Evolutionary conservation across 495 filamentous ascomycete species (phyloP).

Genomic region (Aspergillus kassunensis): DNA sequence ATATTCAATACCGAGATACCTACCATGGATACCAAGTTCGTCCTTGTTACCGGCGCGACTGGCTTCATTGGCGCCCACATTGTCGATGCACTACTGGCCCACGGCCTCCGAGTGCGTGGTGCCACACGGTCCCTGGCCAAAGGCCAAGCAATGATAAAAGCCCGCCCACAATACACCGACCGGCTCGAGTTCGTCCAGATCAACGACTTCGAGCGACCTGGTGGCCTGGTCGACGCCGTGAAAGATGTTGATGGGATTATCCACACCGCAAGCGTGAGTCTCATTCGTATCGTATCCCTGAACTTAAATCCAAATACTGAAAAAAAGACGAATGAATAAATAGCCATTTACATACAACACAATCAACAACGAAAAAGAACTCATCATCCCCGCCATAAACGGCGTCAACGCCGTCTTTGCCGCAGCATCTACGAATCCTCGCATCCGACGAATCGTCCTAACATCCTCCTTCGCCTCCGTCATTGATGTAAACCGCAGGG

Average conservation of each 20-base stretch:
- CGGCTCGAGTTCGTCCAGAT: conserved; percentile 35
- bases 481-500: conserved; percentile 40
- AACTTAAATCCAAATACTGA: too few species aligned
- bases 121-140: conserved; percentile 30
- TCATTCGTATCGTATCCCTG: not conserved
- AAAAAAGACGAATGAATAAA: too few species aligned
- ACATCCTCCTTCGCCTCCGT: conserved; percentile 74
- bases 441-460: conserved; percentile 66
- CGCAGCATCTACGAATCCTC: conserved; percentile 46
- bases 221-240: conserved; percentile 32
- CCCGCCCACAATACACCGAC: conserved; percentile 27
- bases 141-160: conserved; percentile 29
- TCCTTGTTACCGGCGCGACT: conserved; percentile 41
- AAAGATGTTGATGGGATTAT: conserved; percentile 36
- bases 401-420: conserved; percentile 63
- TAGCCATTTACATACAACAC: conserved; percentile 33
- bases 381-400: conserved; percentile 70
- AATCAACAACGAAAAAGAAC: conserved; percentile 57
- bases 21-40: not conserved
- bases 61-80: conserved; percentile 43
- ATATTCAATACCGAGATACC: too few species aligned
- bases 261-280: conserved; percentile 38
- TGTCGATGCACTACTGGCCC: conserved; percentile 30
- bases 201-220: conserved; percentile 31
- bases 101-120: conserved; percentile 34